Percentiles rank a stretch among this genome's conserved stretches.
Conservation (phyloP, 371 early-diverging fungal genomes). For the Thermomucor indicae-seudaticae region DNA sequence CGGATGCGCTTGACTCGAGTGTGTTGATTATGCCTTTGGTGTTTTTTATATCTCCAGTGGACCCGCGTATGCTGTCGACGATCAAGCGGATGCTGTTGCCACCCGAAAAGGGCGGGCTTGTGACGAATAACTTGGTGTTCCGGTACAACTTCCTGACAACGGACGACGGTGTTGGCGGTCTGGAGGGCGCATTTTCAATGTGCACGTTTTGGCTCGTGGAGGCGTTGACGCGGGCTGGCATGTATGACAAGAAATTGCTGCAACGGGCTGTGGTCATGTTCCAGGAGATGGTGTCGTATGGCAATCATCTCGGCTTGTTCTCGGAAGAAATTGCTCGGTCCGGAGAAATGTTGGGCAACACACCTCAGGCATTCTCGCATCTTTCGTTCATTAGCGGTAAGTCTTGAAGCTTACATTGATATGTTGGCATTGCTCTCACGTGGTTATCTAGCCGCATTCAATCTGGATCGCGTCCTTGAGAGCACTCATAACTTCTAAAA, state of each 20-base stretch:
- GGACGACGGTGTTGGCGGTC: conserved; percentile 58
- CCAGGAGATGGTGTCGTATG: conserved; percentile 72
- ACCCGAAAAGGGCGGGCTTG: conserved; percentile 72
- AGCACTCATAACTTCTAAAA: no score
- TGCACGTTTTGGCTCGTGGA: conserved; percentile 89
- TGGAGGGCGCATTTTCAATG: conserved; percentile 76
- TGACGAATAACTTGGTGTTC: conserved; percentile 71
- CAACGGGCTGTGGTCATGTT: conserved; percentile 65
- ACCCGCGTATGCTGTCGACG: conserved; percentile 74
- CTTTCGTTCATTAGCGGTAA: conserved; percentile 71
- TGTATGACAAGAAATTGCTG: conserved; percentile 53
- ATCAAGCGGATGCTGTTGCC: conserved; percentile 61
- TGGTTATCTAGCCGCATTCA: conserved; percentile 60
- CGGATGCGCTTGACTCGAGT: conserved; percentile 64
- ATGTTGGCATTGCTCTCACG: neutral
- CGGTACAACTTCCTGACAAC: conserved; percentile 59
- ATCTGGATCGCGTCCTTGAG: conserved; percentile 60
- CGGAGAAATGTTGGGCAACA: conserved; percentile 77
- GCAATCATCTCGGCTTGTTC: conserved; percentile 71
- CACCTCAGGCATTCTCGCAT: conserved; percentile 84
- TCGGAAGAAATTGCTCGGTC: conserved; percentile 72
- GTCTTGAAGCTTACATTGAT: neutral
- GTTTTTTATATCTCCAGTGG: conserved; percentile 69
- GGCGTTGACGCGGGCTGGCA: conserved; percentile 76
- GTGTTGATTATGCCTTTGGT: conserved; percentile 81